phyloP scores from a whole-genome alignment of 2,329 filamentous ascomycete genomes.

The Didymella pinodella region DNA sequence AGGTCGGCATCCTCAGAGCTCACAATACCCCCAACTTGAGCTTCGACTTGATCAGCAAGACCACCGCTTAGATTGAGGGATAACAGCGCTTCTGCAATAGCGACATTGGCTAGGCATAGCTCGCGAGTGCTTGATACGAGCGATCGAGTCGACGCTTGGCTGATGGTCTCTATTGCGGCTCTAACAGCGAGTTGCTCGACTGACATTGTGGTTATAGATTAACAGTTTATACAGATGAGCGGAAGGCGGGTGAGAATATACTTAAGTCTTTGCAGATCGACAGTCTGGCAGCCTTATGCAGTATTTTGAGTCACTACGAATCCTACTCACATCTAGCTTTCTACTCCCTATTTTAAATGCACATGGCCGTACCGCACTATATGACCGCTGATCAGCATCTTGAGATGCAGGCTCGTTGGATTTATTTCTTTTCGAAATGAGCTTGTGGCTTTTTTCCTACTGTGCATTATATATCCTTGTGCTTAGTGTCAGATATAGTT shows the following conservation, averaged over 20 bases:
- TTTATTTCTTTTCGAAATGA: too few species aligned
- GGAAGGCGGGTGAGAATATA: constrained; percentile 2
- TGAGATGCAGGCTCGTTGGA: neutral
- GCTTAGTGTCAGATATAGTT: too few species aligned
- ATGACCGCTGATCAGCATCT: constrained; percentile 11
- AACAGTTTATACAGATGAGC: too few species aligned
- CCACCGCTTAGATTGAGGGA: constrained; percentile 2
- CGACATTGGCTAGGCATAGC: constrained; percentile 16
- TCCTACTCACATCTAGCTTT: constrained; percentile 2
- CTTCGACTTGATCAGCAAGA: constrained; percentile 3
- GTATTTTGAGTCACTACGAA: constrained; percentile 8
- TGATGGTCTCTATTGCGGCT: constrained; percentile 13
- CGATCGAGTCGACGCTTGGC: neutral
- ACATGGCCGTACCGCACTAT: constrained; percentile 1
- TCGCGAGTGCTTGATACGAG: constrained; percentile 4
- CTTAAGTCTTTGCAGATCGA: constrained; percentile 1
- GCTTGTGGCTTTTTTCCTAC: too few species aligned
- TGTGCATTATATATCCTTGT: too few species aligned
- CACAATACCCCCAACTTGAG: constrained; percentile 3
- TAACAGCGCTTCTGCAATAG: constrained; percentile 14
- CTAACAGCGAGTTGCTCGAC: neutral
- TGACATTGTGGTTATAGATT: neutral
- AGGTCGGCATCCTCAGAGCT: neutral
- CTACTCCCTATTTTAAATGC: constrained; percentile 1
- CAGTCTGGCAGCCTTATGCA: neutral